phyloP scores from a whole-genome alignment of 1,139 yeast genomes.

The Suhomyces anneliseae region DNA sequence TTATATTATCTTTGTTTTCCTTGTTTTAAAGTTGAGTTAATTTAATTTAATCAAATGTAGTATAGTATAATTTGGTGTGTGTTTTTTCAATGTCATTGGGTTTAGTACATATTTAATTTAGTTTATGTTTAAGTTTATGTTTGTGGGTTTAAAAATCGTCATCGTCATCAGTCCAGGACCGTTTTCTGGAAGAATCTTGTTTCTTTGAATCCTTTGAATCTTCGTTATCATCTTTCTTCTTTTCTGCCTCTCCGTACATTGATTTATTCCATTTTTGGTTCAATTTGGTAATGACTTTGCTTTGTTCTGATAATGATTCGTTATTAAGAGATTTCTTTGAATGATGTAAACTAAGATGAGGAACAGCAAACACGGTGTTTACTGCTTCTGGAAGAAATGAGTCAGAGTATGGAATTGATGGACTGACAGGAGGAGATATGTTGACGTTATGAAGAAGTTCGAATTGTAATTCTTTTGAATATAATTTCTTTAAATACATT shows the following conservation, averaged over 20 bases:
- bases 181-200: conserved; percentile 12
- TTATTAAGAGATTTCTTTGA: background rate
- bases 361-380: conserved; percentile 6
- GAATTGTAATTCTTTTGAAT: conserved; percentile 41
- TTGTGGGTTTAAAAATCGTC: conserved; percentile 17
- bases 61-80: no score
- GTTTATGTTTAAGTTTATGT: background rate
- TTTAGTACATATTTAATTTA: no score
- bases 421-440: conserved; percentile 14
- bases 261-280: conserved; percentile 41
- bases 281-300: conserved; percentile 34
- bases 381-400: conserved; percentile 2
- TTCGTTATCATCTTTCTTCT: background rate
- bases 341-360: conserved; percentile 3
- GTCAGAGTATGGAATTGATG: conserved; percentile 8
- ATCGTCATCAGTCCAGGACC: conserved; percentile 24
- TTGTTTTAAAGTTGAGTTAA: no score
- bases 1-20: no score
- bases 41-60: no score
- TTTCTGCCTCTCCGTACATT: conserved; percentile 6
- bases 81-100: no score
- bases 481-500: conserved; percentile 31
- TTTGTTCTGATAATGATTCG: conserved; percentile 27
- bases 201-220: conserved; percentile 1
- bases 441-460: conserved; percentile 26